Base-by-base conservation (phyloP, 1,284 basidiomycete species). In the Papiliotrema nemorosa region DNA sequence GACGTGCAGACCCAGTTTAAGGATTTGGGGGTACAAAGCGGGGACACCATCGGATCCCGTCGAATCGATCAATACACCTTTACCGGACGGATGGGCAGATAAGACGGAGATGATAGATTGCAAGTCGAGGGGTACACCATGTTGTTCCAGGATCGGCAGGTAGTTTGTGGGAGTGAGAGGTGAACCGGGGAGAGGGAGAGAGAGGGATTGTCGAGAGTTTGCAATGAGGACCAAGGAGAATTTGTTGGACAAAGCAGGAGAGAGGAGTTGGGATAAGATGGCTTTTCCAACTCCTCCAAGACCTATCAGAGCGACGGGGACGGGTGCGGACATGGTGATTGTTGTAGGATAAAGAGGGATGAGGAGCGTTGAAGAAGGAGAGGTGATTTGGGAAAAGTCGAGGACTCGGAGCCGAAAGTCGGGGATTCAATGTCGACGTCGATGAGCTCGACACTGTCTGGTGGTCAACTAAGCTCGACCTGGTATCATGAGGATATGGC, bases 21-120 rank as follows among this genome's bases (percentile, higher is more conserved):
- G 77, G 76, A 94, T 87, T 25, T 78, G 75, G 0, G 96, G 90
- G 73, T 98, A 99, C 54, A 87, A 74, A 24, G 79, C 78, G 2
- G 94, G 94, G 33, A 98, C 82, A 16, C 78, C 79, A 45, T 93
- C 87, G 35, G 88, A 86, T 1, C 91, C 89, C 0, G 96, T 97
- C 73, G 93, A 96, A 76, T 99, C 94, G 52, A 99, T 87, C 20
- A 99, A 73, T 3, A 89, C 85, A 27, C 88, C 85, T 48, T 81
- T 82, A 69, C 67, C 40, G 78, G 78, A 56, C 80, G 78, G 50
- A 74, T 69, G 65, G 16, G 57, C 52, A 24, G 70, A 63, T 31
- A 78, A 71, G 9, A 74, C 63, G 2, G 69, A 66, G 42, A 78
- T 69, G 58, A 77, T 60, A 1, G 65, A 73, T 2, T 73, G 63